Evolutionary conservation across 2,329 filamentous ascomycete genomes (phyloP).

Genomic region (Sporothrix humicola): DNA sequence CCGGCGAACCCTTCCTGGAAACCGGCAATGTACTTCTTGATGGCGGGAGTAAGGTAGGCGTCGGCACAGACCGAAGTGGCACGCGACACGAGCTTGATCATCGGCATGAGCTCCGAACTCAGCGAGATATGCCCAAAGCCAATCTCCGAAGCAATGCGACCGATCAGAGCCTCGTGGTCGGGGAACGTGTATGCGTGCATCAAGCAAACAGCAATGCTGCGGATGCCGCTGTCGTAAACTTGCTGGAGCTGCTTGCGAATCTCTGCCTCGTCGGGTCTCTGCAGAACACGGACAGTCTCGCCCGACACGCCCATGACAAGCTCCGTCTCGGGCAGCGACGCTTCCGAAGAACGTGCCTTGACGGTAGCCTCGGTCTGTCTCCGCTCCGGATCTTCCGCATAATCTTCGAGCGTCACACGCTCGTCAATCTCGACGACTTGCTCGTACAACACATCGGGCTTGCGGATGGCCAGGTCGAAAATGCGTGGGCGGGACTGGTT

Average conservation of each 20-base stretch:
- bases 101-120: conserved; percentile 83
- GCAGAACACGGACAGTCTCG: conserved; percentile 74
- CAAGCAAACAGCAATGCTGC: conserved; percentile 84
- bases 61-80: conserved; percentile 80
- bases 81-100: conserved; percentile 81
- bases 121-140: conserved; percentile 84
- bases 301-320: conserved; percentile 75
- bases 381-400: conserved; percentile 81
- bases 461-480: conserved; percentile 85
- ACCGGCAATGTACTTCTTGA: conserved; percentile 73
- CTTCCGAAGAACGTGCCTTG: conserved; percentile 54
- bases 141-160: conserved; percentile 75
- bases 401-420: conserved; percentile 88
- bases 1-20: conserved; percentile 83
- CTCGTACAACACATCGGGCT: conserved; percentile 86
- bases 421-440: conserved; percentile 88
- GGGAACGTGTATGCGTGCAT: conserved; percentile 95
- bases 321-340: conserved; percentile 52
- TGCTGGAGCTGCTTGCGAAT: conserved; percentile 67
- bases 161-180: conserved; percentile 79
- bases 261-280: conserved; percentile 61
- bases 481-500: conserved; percentile 90
- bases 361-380: conserved; percentile 60
- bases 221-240: conserved; percentile 72
- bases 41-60: conserved; percentile 79